A percentile compares a stretch with the other conserved stretches of the same genome.
phyloP scores from a whole-genome alignment of 139 green algal species.

The Volvox africanus region DNA sequence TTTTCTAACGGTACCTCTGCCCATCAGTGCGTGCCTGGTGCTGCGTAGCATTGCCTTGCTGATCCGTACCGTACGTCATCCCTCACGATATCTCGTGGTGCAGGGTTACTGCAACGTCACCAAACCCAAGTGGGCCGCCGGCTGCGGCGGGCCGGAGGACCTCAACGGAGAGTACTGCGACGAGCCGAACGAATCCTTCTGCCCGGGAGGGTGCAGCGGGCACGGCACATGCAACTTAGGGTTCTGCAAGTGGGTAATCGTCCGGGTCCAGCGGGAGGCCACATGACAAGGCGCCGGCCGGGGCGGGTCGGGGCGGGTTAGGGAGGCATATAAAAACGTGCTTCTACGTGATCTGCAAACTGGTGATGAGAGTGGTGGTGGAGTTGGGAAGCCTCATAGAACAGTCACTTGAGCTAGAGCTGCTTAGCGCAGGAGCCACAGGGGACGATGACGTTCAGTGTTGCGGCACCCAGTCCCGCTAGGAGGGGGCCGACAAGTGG shows the following conservation, averaged over 20 bases:
- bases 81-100: not conserved
- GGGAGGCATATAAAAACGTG: too few relatives aligned
- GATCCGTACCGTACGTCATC: not conserved
- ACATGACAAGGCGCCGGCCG: too few relatives aligned
- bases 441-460: too few relatives aligned
- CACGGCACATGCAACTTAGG: conserved; percentile 67
- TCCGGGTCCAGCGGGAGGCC: too few relatives aligned
- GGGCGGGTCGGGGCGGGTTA: too few relatives aligned
- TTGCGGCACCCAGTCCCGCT: too few relatives aligned
- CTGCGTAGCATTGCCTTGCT: not conserved
- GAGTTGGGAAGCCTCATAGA: too few relatives aligned
- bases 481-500: too few relatives aligned
- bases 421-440: too few relatives aligned
- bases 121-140: conserved; percentile 23
- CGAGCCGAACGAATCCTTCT: conserved; percentile 63
- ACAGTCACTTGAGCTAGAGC: too few relatives aligned
- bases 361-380: too few relatives aligned
- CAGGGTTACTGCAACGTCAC: conserved; percentile 47
- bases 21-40: not conserved
- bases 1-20: not conserved
- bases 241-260: conserved; percentile 67
- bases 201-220: conserved; percentile 73
- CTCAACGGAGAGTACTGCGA: conserved; percentile 62
- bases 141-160: conserved; percentile 61
- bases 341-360: too few relatives aligned